Evolutionary conservation across 108 stramenopile genomes (phyloP).

Genomic region (Nitzschia inconspicua): DNA sequence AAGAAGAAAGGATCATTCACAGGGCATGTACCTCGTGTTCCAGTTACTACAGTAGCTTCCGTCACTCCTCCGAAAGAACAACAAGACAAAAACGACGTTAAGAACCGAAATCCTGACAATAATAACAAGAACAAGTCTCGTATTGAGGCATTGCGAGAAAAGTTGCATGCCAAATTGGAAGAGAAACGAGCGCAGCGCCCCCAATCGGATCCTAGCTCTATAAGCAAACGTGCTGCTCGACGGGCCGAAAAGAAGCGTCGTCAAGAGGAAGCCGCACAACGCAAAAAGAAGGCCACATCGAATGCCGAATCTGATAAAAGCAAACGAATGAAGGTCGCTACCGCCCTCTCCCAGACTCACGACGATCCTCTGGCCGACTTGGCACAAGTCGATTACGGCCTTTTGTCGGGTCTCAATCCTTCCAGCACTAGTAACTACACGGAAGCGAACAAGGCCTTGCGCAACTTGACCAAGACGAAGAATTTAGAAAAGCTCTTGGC

Average conservation of each 20-base stretch:
- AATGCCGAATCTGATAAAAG: conserved; percentile 24
- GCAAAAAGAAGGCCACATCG: conserved; percentile 34
- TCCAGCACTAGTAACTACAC: conserved; percentile 25
- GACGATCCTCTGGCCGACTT: conserved; percentile 44
- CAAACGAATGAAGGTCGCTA: conserved; percentile 18
- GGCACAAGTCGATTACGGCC: conserved; percentile 72
- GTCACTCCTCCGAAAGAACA: background rate
- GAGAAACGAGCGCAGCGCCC: conserved; percentile 57
- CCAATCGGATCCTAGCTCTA: conserved; percentile 35
- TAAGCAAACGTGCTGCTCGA: conserved; percentile 86
- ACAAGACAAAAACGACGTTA: background rate
- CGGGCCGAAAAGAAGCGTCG: conserved; percentile 74
- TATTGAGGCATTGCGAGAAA: conserved; percentile 78
- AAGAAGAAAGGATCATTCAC: no score
- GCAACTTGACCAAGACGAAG: conserved; percentile 68
- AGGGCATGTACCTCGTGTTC: background rate
- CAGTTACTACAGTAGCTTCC: background rate
- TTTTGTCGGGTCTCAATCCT: conserved; percentile 68
- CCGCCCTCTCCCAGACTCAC: background rate
- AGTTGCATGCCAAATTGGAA: conserved; percentile 76
- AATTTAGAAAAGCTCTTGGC: conserved; percentile 77
- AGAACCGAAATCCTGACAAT: background rate
- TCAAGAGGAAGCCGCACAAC: conserved; percentile 56
- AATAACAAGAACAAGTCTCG: conserved; percentile 55
- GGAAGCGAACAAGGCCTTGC: conserved; percentile 66